Base-by-base conservation (phyloP, 306 rosid species). In the Luffa acutangula region DNA sequence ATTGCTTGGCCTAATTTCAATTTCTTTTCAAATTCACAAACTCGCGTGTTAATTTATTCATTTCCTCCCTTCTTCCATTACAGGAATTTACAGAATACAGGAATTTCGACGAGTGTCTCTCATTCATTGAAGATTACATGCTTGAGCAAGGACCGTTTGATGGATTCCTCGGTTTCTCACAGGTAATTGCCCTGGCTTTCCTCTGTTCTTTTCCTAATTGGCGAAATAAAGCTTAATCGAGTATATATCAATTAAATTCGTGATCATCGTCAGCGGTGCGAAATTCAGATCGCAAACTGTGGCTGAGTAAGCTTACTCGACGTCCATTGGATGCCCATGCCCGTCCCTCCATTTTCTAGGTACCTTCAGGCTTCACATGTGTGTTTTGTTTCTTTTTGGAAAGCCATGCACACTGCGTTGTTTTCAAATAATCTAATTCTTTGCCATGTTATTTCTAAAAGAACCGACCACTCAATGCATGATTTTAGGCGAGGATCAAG, bases 151-250 rank as follows among this genome's bases (percentile, higher is more conserved):
- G 97, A 37, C 98, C 97, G 0, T 87, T 92, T 57, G 98, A 94
- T 84, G 98, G 98, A 48, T 85, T 94, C 63, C 89, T 94, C 48
- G 98, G 98, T 78, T 94, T 94, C 83, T 94, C 98, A 0, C 98
- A 92, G 93, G 97, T 92, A 80, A 39, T 62, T 33, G 2, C 7
- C 0, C 69, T 63, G 10, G 11, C 14, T 18, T 14, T 56, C 51
- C 9, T 72, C 21, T 71, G 10, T 3, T 56, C 14, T 42, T 57
- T 15, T 37, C 25, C n/a, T 62, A 33, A 64, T 64, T 66, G 5
- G 15, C 11, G 1, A 18, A 66, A 3, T 6, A 15, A 33, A 17
- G 36, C n/a, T 10, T 21, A 20, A 20, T 21, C 56, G 1, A 43
- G 4, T n/a, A 21, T 20, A 88, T 78, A 84, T 95, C 59, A 91